Percentiles rank a stretch among this genome's conserved stretches.
phyloP scores from a whole-genome alignment of 164 flowering plant species.

The Berberis vulgaris region DNA sequence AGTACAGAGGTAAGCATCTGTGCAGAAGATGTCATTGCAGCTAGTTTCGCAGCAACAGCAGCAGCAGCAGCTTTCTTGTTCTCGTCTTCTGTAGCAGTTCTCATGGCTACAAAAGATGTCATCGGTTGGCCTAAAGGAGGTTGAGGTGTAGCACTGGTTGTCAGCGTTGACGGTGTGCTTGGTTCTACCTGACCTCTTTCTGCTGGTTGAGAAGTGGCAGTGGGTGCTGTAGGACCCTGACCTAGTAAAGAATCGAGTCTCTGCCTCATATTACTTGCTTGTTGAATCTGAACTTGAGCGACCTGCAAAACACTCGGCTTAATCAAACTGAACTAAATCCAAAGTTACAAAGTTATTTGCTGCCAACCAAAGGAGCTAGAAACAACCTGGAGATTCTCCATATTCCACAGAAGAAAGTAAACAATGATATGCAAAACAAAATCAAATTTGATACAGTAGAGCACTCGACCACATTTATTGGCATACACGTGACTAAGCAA shows the following conservation, averaged over 20 bases:
- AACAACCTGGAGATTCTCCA: too few species aligned
- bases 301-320: constrained; percentile 30
- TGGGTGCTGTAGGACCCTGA: constrained; percentile 8
- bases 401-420: too few species aligned
- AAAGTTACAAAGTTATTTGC: neutral
- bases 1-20: constrained; percentile 69
- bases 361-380: too few species aligned
- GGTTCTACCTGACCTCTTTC: constrained; percentile 20
- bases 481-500: too few species aligned
- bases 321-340: neutral
- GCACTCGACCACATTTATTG: too few species aligned
- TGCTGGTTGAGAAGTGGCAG: constrained; percentile 3
- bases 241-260: constrained; percentile 20
- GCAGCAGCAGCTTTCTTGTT: constrained; percentile 65
- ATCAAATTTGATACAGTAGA: too few species aligned
- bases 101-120: constrained; percentile 29
- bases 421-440: too few species aligned
- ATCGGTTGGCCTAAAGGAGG: constrained; percentile 29
- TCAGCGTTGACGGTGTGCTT: constrained; percentile 1
- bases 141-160: constrained; percentile 16
- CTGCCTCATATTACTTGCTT: constrained; percentile 27
- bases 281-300: constrained; percentile 40
- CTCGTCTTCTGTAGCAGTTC: constrained; percentile 32
- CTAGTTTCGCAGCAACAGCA: constrained; percentile 71
- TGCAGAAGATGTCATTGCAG: constrained; percentile 72